These are phyloP conservation scores for Tulasnella sp. DNA, from an alignment of 768 basidiomycete species.

Conservation along the genomic window DNA sequence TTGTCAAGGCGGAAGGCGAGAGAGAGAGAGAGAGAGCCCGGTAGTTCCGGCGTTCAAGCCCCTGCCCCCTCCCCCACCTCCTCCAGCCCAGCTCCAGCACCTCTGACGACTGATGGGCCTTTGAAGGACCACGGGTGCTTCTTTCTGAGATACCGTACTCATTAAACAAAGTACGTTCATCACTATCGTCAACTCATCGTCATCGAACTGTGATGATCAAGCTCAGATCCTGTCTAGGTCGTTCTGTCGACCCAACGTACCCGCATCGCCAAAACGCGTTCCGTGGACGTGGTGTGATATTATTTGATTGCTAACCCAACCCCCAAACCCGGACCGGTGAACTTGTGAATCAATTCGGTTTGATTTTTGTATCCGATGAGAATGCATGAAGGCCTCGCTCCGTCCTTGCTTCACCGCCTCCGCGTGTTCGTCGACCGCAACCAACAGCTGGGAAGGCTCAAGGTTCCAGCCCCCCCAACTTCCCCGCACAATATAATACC, in stretches of 20 bases:
- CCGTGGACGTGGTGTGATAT: neutral
- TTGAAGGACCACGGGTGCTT: neutral
- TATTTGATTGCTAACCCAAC: neutral
- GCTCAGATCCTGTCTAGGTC: neutral
- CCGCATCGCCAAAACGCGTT: neutral
- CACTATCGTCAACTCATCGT: neutral
- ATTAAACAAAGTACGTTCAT: neutral
- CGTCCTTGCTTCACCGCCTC: neutral
- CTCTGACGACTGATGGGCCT: neutral
- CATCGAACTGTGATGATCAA: neutral
- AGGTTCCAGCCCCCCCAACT: neutral
- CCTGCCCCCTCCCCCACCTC: neutral
- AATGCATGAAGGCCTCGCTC: neutral
- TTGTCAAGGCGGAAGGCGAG: neutral
- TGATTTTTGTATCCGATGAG: neutral
- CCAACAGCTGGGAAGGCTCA: neutral
- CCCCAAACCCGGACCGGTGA: neutral
- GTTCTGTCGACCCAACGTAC: neutral
- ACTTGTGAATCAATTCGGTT: neutral
- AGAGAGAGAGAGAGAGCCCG: neutral
- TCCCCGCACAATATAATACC: neutral
- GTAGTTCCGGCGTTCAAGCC: slow-evolving; percentile 1
- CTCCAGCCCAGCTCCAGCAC: slow-evolving; percentile 1
- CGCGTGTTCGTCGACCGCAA: neutral
- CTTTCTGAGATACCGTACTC: neutral